Evolutionary conservation across 2,329 filamentous ascomycete species (phyloP), one percentile per base, ranked within the genome.

Genomic region (Stagonosporopsis rhizophila): DNA sequence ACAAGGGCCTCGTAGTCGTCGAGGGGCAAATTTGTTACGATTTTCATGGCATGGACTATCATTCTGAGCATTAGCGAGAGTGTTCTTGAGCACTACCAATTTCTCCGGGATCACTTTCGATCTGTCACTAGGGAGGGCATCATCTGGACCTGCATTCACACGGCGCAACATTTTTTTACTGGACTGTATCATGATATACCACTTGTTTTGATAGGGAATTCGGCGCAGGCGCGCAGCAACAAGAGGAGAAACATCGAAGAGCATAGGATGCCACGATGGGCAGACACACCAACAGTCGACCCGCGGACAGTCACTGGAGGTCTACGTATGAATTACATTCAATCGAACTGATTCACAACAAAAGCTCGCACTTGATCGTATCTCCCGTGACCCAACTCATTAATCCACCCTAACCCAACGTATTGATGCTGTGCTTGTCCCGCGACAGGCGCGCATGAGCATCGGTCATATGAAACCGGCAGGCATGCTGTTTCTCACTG

Each of bases 1-100:
- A 64, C 65, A 55, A 66, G 64, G 48, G 60, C 62, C n/a, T 66
- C 63, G 60, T 73, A 68, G 52, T 44, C 44, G 49, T 38, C 38
- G 35, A 46, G 19, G 15, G 41, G 30, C 46, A n/a, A 22, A 34
- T 15, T 39, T 35, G 51, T 34, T 52, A 57, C 49, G 46, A 49
- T 25, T 27, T 39, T 30, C 30, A 66, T 27, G 44, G 56, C 30
- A 66, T 27, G 44, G 56, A 67, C 60, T 53, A 68, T 25, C 51
- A 42, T 53, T 56, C 55, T 58, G 39, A 51, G 45, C 19, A 52
- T 68, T 68, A 65, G 66, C 65, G 65, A 66, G 5, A 28, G 53
- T 66, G 54, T 65, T 58, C 38, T 22, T 30, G 40, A 30, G 61
- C 50, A 45, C 54, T n/a, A 56, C 50, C 38, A 44, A 45, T 39